Evolutionary conservation across 129 eudicot species (phyloP), one percentile per base, ranked within the genome.

Genomic region (Lonicera japonica): DNA sequence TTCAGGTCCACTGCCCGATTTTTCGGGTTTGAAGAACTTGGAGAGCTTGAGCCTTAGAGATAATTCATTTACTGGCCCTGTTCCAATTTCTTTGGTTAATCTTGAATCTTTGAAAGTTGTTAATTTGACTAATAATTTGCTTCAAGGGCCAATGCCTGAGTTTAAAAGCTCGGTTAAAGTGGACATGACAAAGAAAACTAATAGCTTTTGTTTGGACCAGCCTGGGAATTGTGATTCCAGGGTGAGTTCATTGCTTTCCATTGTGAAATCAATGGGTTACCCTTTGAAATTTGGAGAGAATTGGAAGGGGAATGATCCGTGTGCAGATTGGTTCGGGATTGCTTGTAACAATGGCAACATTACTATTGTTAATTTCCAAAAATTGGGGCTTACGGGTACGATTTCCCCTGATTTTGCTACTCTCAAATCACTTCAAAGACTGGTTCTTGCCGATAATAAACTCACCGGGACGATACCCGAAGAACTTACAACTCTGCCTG

Each of bases 271-370:
- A 14, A 73, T 94, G 86, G 72, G 79, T 71, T 94, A 94, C 62
- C 94, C 99, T 5, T 18, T 66, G 0, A 78, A 67, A 56, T 82
- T 88, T 60, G 84, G 96, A 0, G 79, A 65, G 41, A 78, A 67
- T 50, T 94, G 99, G 99, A 85, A 78, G 47, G 95, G 89, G 63
- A 88, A 94, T 73, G 87, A 94, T 70, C 95, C 96, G 12, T 94
- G 99, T 77, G 83, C 79, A 0, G 79, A 78, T 78, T 94, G 96
- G 96, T 62, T 85, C 40, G 99, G 99, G 63, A 79, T 94, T 34
- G 83, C 87, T 73, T 94, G 99, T 74, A 78, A 65, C 47, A 38
- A 66, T 54, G 95, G 83, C 23, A 94, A 83, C 61, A 77, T 94
- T 24, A 88, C 89, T 9, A 72, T 85, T 58, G 78, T 94, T 19